Evolutionary conservation across 192 early-diverging fungal species (phyloP).

Genomic region (Chytriomyces sp.): DNA sequence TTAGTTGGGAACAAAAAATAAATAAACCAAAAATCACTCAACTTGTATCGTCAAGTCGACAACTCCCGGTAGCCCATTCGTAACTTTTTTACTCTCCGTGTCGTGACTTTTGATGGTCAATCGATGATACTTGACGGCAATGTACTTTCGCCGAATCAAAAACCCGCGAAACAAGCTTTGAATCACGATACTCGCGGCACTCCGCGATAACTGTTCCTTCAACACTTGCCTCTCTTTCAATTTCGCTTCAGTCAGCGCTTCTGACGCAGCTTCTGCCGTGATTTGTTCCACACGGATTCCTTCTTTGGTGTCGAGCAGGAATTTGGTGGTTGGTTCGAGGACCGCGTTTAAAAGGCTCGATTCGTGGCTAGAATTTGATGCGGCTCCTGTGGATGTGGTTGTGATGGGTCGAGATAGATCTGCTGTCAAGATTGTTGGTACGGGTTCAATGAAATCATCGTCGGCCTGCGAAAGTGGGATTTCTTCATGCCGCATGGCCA

Average conservation of each 20-base stretch:
- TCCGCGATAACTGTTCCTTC: slow-evolving; percentile 52
- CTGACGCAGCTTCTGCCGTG: neutral
- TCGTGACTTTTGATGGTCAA: slow-evolving; percentile 45
- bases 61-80: slow-evolving; percentile 43
- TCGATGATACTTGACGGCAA: slow-evolving; percentile 40
- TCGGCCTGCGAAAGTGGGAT: slow-evolving; percentile 10
- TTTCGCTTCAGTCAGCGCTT: slow-evolving; percentile 27
- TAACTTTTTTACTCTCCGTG: slow-evolving; percentile 8
- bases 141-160: slow-evolving; percentile 49
- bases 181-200: slow-evolving; percentile 53
- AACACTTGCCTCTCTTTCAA: slow-evolving; percentile 34
- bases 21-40: neutral
- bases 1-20: neutral
- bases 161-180: slow-evolving; percentile 49
- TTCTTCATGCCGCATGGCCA: slow-evolving; percentile 27
- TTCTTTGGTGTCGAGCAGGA: slow-evolving; percentile 25
- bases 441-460: neutral
- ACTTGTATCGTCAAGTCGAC: slow-evolving; percentile 50
- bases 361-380: neutral
- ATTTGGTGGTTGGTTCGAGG: slow-evolving; percentile 32
- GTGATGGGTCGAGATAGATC: neutral
- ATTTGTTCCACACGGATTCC: slow-evolving; percentile 23
- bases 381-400: neutral
- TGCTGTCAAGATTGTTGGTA: no score
- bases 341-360: neutral